Percentiles rank a stretch among this genome's conserved stretches.
Evolutionary conservation across 495 filamentous ascomycete genomes (phyloP).

Genomic region (Penicillium bialowiezense): DNA sequence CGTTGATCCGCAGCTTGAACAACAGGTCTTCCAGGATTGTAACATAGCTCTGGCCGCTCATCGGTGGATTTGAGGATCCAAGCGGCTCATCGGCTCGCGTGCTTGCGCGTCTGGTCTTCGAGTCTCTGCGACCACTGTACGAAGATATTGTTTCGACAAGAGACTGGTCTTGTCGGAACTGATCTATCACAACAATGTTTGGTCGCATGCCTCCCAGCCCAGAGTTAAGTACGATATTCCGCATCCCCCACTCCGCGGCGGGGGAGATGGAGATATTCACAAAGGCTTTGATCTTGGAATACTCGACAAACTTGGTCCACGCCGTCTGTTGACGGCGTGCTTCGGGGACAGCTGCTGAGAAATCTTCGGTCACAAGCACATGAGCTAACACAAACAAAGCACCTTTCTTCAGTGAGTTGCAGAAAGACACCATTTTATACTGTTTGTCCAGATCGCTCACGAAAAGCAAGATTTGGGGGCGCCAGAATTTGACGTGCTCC

Average conservation of each 20-base stretch:
- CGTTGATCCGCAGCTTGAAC: slow-evolving; percentile 76
- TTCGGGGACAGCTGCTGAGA: slow-evolving; percentile 72
- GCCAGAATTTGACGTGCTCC: slow-evolving; percentile 92
- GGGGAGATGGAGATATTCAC: slow-evolving; percentile 82
- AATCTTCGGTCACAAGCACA: slow-evolving; percentile 82
- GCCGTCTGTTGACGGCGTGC: slow-evolving; percentile 74
- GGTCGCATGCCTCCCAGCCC: slow-evolving; percentile 89
- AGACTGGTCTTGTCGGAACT: slow-evolving; percentile 56
- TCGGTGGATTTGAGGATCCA: slow-evolving; percentile 57
- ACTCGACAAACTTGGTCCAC: slow-evolving; percentile 85
- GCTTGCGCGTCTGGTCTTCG: slow-evolving; percentile 22
- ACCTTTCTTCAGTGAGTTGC: slow-evolving; percentile 88
- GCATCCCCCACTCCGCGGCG: slow-evolving; percentile 77
- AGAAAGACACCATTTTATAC: slow-evolving; percentile 82
- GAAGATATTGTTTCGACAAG: slow-evolving; percentile 44
- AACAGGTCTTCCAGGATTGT: slow-evolving; percentile 82
- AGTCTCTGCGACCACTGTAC: slow-evolving; percentile 21
- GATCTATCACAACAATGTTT: slow-evolving; percentile 80
- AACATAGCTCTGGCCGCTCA: slow-evolving; percentile 67
- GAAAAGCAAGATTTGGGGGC: slow-evolving; percentile 79
- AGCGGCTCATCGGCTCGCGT: slow-evolving; percentile 20
- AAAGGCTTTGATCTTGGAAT: slow-evolving; percentile 85
- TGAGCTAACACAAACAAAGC: slow-evolving; percentile 82
- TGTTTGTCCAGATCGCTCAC: slow-evolving; percentile 77
- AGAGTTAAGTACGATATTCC: slow-evolving; percentile 77